These are phyloP conservation scores for Venturia carpophila DNA, from an alignment of 2,329 filamentous ascomycete genomes.

Conservation along the genomic window DNA sequence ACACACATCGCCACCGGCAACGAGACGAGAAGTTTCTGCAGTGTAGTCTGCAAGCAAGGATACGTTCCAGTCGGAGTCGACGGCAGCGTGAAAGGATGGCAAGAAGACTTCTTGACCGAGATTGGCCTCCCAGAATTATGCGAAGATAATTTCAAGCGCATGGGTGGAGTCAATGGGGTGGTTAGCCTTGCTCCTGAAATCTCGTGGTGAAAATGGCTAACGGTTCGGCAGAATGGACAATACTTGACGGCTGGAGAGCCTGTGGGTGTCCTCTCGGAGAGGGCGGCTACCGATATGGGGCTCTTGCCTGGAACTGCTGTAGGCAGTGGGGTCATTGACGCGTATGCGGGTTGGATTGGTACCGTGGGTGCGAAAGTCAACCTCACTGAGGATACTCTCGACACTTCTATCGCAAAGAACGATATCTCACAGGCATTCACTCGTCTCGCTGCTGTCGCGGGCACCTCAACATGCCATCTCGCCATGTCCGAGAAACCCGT, in stretches of 20 bases:
- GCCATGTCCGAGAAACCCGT: slow-evolving; percentile 91
- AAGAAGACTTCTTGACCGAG: slow-evolving; percentile 80
- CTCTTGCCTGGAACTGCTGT: slow-evolving; percentile 82
- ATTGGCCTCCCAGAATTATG: slow-evolving; percentile 82
- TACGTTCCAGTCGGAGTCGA: slow-evolving; percentile 96
- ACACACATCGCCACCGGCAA: slow-evolving; percentile 91
- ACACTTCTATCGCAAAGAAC: slow-evolving; percentile 62
- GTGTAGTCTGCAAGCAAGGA: slow-evolving; percentile 94
- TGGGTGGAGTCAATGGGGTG: slow-evolving; percentile 91
- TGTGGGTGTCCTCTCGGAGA: slow-evolving; percentile 75
- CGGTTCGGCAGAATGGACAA: slow-evolving; percentile 65
- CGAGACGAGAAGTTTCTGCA: slow-evolving; percentile 90
- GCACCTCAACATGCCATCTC: slow-evolving; percentile 94
- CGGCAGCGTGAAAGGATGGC: slow-evolving; percentile 95
- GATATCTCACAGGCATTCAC: slow-evolving; percentile 90
- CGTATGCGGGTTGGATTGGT: slow-evolving; percentile 97
- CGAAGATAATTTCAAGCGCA: slow-evolving; percentile 80
- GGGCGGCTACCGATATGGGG: slow-evolving; percentile 74
- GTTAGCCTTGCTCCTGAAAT: slow-evolving; percentile 52
- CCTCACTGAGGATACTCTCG: slow-evolving; percentile 59
- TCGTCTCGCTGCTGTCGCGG: slow-evolving; percentile 85
- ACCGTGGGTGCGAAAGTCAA: slow-evolving; percentile 96
- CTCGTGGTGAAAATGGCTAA: slow-evolving; percentile 26
- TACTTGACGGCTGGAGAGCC: slow-evolving; percentile 89
- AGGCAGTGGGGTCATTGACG: slow-evolving; percentile 94